Evolutionary conservation across 345 rosid genomes (phyloP).

Genomic region (Triadica sebifera): DNA sequence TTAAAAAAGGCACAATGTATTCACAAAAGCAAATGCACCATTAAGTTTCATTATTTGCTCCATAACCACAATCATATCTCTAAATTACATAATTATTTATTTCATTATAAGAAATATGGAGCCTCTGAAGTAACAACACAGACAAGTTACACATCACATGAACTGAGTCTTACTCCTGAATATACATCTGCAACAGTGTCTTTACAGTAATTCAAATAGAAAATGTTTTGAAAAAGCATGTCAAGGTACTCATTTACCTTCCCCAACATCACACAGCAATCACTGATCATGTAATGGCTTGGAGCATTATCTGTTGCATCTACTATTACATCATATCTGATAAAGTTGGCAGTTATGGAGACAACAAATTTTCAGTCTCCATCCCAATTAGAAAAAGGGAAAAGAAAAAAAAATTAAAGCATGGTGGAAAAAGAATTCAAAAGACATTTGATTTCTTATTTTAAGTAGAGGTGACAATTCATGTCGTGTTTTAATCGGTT

Average conservation of each 20-base stretch:
- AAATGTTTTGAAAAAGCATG: background rate
- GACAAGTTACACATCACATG: background rate
- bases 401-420: background rate
- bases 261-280: constrained; percentile 87
- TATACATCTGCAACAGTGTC: background rate
- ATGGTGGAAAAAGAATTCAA: background rate
- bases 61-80: no score
- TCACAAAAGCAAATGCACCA: no score
- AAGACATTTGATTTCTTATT: background rate
- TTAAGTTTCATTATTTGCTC: background rate
- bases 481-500: no score
- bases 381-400: background rate
- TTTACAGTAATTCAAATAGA: background rate
- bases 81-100: no score
- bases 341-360: constrained; percentile 38
- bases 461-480: no score
- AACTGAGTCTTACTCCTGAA: no score
- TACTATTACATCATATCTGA: constrained; percentile 75
- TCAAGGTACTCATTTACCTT: constrained; percentile 50
- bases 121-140: background rate
- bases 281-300: constrained; percentile 94
- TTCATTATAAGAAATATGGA: background rate
- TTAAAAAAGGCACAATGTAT: background rate
- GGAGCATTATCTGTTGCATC: constrained; percentile 98
- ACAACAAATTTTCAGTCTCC: constrained; percentile 5